phyloP scores from a whole-genome alignment of 2,329 filamentous ascomycete species.

The Madurella mycetomatis region DNA sequence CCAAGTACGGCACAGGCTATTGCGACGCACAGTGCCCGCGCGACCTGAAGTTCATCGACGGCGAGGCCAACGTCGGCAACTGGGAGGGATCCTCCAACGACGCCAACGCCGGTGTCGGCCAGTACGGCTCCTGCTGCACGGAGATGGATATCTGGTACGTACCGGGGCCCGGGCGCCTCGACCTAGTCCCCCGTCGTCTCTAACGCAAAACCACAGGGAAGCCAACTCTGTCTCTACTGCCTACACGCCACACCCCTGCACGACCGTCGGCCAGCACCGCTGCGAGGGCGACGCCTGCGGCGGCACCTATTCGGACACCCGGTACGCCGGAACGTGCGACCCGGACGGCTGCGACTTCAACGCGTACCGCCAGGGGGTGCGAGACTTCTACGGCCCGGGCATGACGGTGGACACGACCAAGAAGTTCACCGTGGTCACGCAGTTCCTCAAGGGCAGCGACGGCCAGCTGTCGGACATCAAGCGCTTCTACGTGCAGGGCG shows the following conservation, averaged over 20 bases:
- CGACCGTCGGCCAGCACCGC: conserved; percentile 35
- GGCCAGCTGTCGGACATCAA: conserved; percentile 42
- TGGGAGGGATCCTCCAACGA: conserved; percentile 26
- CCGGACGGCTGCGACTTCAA: conserved; percentile 64
- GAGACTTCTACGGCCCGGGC: conserved; percentile 55
- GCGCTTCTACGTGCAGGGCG: conserved; percentile 58
- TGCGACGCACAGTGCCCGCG: conserved; percentile 49
- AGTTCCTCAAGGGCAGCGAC: conserved; percentile 48
- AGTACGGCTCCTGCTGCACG: conserved; percentile 50
- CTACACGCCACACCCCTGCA: conserved; percentile 56
- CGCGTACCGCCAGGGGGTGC: conserved; percentile 58
- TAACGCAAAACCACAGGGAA: conserved; percentile 18
- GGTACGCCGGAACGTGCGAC: conserved; percentile 58
- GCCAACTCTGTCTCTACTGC: conserved; percentile 32
- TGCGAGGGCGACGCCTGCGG: conserved; percentile 46
- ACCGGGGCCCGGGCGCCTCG: not conserved
- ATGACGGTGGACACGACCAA: conserved; percentile 53
- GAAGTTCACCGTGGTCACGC: conserved; percentile 58
- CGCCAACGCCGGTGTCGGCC: conserved; percentile 45
- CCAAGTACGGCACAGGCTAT: conserved; percentile 57
- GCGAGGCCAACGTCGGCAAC: conserved; percentile 46
- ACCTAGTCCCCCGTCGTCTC: not conserved
- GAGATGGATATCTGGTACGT: conserved; percentile 58
- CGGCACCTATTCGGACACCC: conserved; percentile 43
- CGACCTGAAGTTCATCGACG: conserved; percentile 53